Evolutionary conservation across 768 basidiomycete genomes (phyloP), one percentile per base, ranked within the genome.

Genomic region (Daedaleopsis sinensis): DNA sequence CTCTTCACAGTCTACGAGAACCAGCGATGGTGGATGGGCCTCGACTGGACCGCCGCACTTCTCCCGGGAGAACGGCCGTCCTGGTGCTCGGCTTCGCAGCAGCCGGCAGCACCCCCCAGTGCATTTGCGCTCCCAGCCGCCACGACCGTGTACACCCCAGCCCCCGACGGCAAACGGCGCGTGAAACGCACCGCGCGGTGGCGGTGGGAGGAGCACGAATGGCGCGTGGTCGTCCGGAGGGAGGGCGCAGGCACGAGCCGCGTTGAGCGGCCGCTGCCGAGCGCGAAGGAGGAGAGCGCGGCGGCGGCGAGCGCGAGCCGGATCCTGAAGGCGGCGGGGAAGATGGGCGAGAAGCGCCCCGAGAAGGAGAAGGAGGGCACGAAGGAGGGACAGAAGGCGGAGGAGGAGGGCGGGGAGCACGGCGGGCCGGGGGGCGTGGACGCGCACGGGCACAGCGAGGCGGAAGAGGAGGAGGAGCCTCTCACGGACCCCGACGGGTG

Each of bases 1-100:
- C 81, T 91, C 50, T 96, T 96, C 70, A 93, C 89, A n/a, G 76
- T 96, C 12, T 89, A 93, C 70, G 94, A 97, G 74, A 96, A 96
- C 74, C 94, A 97, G 75, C 83, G 95, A 7, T 96, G 95, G 95
- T 98, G 95, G 95, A 86, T 98, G 85, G 94, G 91, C 13, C 83
- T 98, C 47, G 95, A 97, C 75, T 98, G 93, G 93, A 96, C 95
- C 1, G 90, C 92, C 3, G 94, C 94, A 0, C 83, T 98, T 9
- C 83, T 97, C 16, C 95, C 95, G 0, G 84, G 84, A 18, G 95
- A 98, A 69, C 87, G 94, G 5, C 93, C 95, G 0, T 91, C 92
- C 1, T 98, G 94, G 95, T 93, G 77, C 78, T 74, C 82, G 21
- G 77, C 76, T 32, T 72, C 76, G 57, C 85, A 82, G 65, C 78